Base-by-base conservation (phyloP, 768 basidiomycete genomes). In the Lentinula guzmanii region DNA sequence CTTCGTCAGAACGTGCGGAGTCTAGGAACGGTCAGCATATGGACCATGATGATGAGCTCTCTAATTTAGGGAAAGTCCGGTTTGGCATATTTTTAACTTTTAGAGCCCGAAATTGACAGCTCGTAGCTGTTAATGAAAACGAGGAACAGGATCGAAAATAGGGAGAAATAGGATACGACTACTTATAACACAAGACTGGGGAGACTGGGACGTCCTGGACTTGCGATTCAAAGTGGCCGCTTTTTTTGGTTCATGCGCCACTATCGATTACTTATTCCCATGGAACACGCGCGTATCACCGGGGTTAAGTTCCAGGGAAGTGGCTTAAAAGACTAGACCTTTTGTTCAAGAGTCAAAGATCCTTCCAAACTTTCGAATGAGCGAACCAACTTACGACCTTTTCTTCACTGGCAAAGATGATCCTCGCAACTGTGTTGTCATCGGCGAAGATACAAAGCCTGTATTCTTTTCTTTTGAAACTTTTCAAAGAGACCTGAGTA, bases 351-450 rank as follows among this genome's bases (percentile, higher is more conserved):
- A 55, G 42, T 35, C n/a, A 10, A 28, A 48, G 46, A 43, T 58
- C 39, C 31, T 4, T 56, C 39, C 37, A 41, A 56, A 24, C 55
- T 42, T 57, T 42, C 65, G 16, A 58, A 73, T 76, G 77, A 31
- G 46, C 5, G 10, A 52, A 46, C 74, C 76, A 62, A 75, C 79
- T 62, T 86, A 78, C 71, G 74, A 81, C 68, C 72, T 90, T 37
- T 89, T 82, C 74, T 90, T 90, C 77, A 86, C 86, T 52, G 85
- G 87, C 60, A 76, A 76, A 68, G 85, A 86, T 70, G 81, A 90
- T 74, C 87, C 88, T 50, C 83, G 87, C 59, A 79, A 77, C 61
- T 87, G 85, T 69, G 79, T 84, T 61, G 73, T 90, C 74, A 89
- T 90, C 65, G 86, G 88, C 43, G 82, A 86, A 67, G 83, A 83